Evolutionary conservation across 768 basidiomycete genomes (phyloP).

Genomic region (Rhodosporidiobolus sp.): DNA sequence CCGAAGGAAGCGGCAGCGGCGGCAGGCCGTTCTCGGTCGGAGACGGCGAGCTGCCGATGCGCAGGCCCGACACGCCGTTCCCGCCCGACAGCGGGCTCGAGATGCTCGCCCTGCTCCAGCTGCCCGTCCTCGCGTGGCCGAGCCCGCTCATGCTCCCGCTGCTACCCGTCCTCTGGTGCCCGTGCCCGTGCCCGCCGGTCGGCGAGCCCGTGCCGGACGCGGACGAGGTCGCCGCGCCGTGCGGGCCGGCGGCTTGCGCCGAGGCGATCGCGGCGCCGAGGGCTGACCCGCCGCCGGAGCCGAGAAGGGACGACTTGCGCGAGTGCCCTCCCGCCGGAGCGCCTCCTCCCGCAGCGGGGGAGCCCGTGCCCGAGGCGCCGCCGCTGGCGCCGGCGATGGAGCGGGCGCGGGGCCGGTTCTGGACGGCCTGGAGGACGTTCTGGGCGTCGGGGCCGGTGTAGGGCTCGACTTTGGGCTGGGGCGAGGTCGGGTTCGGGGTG

Average conservation of each 20-base stretch:
- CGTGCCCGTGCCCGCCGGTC: too few relatives aligned
- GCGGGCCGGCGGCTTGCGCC: background rate
- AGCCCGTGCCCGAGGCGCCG: background rate
- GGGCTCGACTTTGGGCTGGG: conserved; percentile 61
- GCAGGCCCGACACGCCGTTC: too few relatives aligned
- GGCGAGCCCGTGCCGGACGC: background rate
- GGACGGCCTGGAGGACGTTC: conserved; percentile 51
- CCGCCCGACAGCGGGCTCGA: too few relatives aligned
- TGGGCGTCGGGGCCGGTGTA: conserved; percentile 96
- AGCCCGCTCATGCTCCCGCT: background rate
- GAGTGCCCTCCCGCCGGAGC: conserved; percentile 1
- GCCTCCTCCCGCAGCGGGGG: too few relatives aligned
- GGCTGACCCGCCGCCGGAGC: conserved; percentile 12
- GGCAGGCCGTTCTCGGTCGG: background rate
- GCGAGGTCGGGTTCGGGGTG: conserved; percentile 6
- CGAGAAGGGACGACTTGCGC: conserved; percentile 14
- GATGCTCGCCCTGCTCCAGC: background rate
- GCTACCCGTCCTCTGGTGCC: too few relatives aligned
- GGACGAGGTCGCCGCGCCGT: background rate
- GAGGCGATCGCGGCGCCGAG: background rate
- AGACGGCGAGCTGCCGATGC: too few relatives aligned
- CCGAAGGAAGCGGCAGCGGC: too few relatives aligned
- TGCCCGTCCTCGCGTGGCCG: background rate
- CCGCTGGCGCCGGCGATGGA: conserved; percentile 16
- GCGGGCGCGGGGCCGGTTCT: conserved; percentile 44